A percentile compares a stretch with the other conserved stretches of the same genome.
These are phyloP conservation scores for Trametes cinnabarina DNA, from an alignment of 768 basidiomycete genomes.

Conservation along the genomic window DNA sequence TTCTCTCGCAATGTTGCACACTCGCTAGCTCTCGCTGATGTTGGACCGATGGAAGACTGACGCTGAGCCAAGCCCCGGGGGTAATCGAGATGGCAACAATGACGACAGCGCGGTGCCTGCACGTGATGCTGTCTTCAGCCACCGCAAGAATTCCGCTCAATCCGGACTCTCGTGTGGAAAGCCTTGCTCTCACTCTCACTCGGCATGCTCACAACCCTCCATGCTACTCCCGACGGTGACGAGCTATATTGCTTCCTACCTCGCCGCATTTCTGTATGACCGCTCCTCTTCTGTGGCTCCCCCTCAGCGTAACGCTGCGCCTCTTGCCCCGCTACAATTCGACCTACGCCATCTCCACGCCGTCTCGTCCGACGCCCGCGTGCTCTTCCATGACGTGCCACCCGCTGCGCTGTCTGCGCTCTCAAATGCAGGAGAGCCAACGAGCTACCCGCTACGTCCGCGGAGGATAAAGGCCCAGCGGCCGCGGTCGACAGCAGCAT, in stretches of 20 bases:
- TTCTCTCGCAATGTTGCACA: neutral
- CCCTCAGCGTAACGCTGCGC: neutral
- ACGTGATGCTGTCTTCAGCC: slow-evolving; percentile 3
- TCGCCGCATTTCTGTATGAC: slow-evolving; percentile 8
- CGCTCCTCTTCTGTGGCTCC: neutral
- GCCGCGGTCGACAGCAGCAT: slow-evolving; percentile 46
- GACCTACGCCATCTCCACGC: slow-evolving; percentile 67
- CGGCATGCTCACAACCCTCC: slow-evolving; percentile 13
- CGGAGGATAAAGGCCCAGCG: slow-evolving; percentile 40
- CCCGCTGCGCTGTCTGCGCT: slow-evolving; percentile 2
- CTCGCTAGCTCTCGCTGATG: too few relatives aligned
- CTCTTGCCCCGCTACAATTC: slow-evolving; percentile 43
- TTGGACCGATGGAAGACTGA: too few relatives aligned
- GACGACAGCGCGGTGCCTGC: neutral
- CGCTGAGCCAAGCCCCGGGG: too few relatives aligned
- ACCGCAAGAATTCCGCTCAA: neutral
- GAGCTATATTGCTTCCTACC: slow-evolving; percentile 13
- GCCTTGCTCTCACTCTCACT: neutral
- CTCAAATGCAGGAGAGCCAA: slow-evolving; percentile 13
- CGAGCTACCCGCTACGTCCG: slow-evolving; percentile 42
- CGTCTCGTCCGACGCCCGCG: slow-evolving; percentile 51
- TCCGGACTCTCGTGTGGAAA: neutral
- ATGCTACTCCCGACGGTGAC: slow-evolving; percentile 24
- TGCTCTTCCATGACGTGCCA: slow-evolving; percentile 57
- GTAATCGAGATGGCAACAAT: too few relatives aligned